phyloP scores from a whole-genome alignment of 1,284 basidiomycete species.

The Leccinum proliferum region DNA sequence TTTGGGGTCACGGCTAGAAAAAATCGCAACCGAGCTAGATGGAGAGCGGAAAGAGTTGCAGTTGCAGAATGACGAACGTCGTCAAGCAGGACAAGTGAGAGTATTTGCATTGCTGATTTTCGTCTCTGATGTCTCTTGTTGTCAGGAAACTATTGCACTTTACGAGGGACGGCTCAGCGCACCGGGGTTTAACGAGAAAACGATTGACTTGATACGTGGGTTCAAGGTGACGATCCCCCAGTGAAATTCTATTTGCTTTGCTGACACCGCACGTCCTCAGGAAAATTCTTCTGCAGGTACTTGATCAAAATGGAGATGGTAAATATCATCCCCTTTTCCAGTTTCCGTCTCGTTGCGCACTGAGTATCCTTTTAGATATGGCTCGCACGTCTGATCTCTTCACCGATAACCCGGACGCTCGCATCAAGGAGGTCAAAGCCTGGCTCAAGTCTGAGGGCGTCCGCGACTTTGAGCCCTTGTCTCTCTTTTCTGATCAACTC shows the following conservation, averaged over 20 bases:
- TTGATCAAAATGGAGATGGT: constrained; percentile 72
- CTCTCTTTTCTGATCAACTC: constrained; percentile 89
- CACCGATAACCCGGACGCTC: constrained; percentile 59
- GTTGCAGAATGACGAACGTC: constrained; percentile 73
- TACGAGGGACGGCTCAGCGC: constrained; percentile 83
- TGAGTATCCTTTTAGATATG: constrained; percentile 51
- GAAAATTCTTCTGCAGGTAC: constrained; percentile 47
- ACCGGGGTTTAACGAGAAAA: constrained; percentile 79
- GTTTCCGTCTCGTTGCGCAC: neutral
- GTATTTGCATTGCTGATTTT: constrained; percentile 5
- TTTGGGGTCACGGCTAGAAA: constrained; percentile 46
- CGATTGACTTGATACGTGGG: constrained; percentile 75
- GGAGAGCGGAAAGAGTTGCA: constrained; percentile 62
- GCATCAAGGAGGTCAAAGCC: constrained; percentile 71
- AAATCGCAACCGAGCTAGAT: constrained; percentile 41
- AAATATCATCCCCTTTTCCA: constrained; percentile 16
- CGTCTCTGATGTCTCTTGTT: constrained; percentile 3
- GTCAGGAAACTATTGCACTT: constrained; percentile 83
- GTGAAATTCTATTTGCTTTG: neutral
- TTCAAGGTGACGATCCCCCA: constrained; percentile 60
- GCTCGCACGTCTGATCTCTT: constrained; percentile 73
- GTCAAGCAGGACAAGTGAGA: constrained; percentile 75
- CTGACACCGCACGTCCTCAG: constrained; percentile 30
- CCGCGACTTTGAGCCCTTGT: constrained; percentile 88
- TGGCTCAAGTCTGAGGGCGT: constrained; percentile 91